Evolutionary conservation across 2,329 filamentous ascomycete species (phyloP), one percentile per base, ranked within the genome.

Genomic region (Raffaelea arxii): DNA sequence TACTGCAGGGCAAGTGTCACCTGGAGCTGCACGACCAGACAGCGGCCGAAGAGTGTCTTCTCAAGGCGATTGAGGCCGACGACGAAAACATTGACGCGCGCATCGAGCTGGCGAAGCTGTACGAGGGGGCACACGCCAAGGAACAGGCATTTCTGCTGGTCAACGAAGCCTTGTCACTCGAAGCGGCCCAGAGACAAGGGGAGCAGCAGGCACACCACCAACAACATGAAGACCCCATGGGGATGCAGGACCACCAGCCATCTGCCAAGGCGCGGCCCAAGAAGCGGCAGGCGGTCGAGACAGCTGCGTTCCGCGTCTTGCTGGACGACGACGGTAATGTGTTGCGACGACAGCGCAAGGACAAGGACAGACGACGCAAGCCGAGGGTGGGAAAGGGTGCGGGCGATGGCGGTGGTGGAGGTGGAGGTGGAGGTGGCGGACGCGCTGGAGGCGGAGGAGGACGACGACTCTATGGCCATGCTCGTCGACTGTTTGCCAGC

Each of bases 101-200:
- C 35, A 79, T 86, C 25, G 79, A 87, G 55, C 71, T 96, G 10
- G 87, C 87, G 12, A 89, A 85, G 56, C 78, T 96, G 62, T 95
- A 94, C 58, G 87, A 94, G 60, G 79, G 75, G 52, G 75, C 76
- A 39, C 81, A 81, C 51, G 78, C 83, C 65, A 80, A 77, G 21
- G 84, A 89, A 56, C 80, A 87, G 56, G 89, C 89, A 1, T 77
- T 89, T 49, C 80, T 84, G 49, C 77, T 89, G 43, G 79, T 86
- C 42, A 84, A 83, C 27, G 84, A 94, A 59, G 81, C 86, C 9
- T 75, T 91, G 54, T 71, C 78, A 25, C 67, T 89, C 21, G 75
- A 76, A 51, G 73, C 74, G 48, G 65, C 63, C 11, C 65, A 66
- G 44, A 65, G 67, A 19, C 56, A 62, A 63, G 41, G 53, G 51